Conservation (phyloP, 2,329 filamentous ascomycete species). For the Coniosporium tulheliwenetii region DNA sequence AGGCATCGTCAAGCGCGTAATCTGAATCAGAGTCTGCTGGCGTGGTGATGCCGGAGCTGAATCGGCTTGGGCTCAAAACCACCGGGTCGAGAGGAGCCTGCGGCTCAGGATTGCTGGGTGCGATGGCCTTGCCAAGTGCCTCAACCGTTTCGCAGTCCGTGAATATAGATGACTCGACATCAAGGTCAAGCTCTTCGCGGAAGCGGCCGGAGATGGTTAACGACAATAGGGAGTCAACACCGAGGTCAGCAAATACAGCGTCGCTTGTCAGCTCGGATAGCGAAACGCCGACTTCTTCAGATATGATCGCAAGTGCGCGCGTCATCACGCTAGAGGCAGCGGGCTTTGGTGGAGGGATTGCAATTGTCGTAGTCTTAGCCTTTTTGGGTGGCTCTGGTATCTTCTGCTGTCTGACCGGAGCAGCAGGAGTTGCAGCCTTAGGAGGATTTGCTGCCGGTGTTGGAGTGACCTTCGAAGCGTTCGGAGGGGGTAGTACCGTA, state of each 20-base stretch:
- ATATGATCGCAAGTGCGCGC: background rate
- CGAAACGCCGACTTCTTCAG: constrained; percentile 1
- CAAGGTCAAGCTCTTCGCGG: constrained; percentile 1
- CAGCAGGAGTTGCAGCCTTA: background rate
- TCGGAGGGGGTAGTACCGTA: background rate
- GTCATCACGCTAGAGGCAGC: background rate
- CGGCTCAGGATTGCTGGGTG: too few species aligned
- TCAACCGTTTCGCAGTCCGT: constrained; percentile 2
- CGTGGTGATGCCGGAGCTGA: too few species aligned
- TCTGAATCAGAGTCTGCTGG: too few species aligned
- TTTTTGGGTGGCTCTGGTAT: background rate
- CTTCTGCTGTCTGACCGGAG: background rate
- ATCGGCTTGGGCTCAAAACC: too few species aligned
- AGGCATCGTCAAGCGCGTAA: too few species aligned
- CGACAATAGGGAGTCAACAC: constrained; percentile 1
- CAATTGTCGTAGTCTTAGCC: background rate
- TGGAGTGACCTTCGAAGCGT: background rate
- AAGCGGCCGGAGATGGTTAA: background rate
- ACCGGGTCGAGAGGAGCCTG: too few species aligned
- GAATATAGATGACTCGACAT: constrained; percentile 3
- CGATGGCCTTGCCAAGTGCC: background rate
- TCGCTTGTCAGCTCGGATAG: background rate
- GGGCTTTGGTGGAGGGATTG: background rate
- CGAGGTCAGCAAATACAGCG: background rate
- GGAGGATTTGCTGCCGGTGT: background rate